These are phyloP conservation scores for Tremella fuciformis DNA, from an alignment of 768 basidiomycete genomes.

Conservation along the genomic window DNA sequence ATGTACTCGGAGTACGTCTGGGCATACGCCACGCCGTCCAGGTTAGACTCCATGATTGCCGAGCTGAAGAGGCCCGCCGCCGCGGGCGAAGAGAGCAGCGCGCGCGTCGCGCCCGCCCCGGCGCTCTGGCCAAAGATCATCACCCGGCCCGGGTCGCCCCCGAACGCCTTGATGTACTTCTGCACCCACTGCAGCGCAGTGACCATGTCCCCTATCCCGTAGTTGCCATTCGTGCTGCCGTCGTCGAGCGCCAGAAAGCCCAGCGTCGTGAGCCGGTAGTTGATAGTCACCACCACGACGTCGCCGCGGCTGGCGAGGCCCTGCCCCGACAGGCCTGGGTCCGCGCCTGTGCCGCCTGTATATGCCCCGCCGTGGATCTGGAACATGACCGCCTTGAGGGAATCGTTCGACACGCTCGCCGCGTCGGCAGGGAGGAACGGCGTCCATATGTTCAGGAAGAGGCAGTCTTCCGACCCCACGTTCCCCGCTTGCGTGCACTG, in stretches of 20 bases:
- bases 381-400: neutral
- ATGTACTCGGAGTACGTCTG: slow-evolving; percentile 58
- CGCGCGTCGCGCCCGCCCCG: slow-evolving; percentile 57
- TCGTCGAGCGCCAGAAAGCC: slow-evolving; percentile 22
- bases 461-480: neutral
- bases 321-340: neutral
- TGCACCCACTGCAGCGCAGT: slow-evolving; percentile 61
- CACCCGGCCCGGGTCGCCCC: slow-evolving; percentile 58
- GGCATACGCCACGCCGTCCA: slow-evolving; percentile 58
- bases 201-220: slow-evolving; percentile 61
- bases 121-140: slow-evolving; percentile 60
- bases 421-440: neutral
- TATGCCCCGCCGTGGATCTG: neutral
- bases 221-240: slow-evolving; percentile 3
- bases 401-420: no score
- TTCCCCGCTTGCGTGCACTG: no score
- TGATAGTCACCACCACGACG: slow-evolving; percentile 15
- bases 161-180: slow-evolving; percentile 62
- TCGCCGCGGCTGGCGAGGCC: neutral
- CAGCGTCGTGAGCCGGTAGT: slow-evolving; percentile 21
- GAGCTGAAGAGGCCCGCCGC: slow-evolving; percentile 48
- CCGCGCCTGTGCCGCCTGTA: neutral
- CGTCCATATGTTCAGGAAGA: slow-evolving; percentile 1
- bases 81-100: slow-evolving; percentile 9
- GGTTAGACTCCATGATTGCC: slow-evolving; percentile 56